A percentile compares a stretch with the other conserved stretches of the same genome.
Conservation (phyloP, 768 basidiomycete species). For the Fibroporia radiculosa region DNA sequence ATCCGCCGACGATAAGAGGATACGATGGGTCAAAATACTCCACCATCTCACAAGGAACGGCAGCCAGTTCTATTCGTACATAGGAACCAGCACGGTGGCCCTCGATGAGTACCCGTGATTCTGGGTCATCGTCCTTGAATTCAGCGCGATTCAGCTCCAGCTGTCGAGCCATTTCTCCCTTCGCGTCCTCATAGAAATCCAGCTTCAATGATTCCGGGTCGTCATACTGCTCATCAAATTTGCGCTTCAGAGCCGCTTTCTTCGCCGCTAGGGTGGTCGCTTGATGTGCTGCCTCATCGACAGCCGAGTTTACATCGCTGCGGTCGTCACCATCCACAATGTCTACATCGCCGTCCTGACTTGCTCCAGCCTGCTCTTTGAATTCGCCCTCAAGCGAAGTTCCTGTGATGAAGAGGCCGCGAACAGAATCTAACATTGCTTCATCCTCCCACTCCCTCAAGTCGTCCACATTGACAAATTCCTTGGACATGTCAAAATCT, state of each 20-base stretch:
- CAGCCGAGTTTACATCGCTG: neutral
- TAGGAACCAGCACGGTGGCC: conserved; percentile 88
- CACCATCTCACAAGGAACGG: conserved; percentile 87
- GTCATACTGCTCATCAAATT: conserved; percentile 96
- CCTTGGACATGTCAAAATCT: conserved; percentile 68
- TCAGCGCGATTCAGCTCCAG: conserved; percentile 77
- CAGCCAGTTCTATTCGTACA: conserved; percentile 80
- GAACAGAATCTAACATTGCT: conserved; percentile 77
- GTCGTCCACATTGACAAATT: conserved; percentile 36
- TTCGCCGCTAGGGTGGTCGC: conserved; percentile 65
- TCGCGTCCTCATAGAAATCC: conserved; percentile 89
- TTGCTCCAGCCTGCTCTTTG: conserved; percentile 10
- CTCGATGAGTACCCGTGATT: conserved; percentile 77
- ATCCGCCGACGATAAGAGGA: conserved; percentile 88
- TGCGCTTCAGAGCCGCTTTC: conserved; percentile 86
- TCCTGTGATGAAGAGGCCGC: conserved; percentile 88
- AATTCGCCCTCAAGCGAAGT: conserved; percentile 26
- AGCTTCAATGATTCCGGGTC: conserved; percentile 71
- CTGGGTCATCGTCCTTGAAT: conserved; percentile 71
- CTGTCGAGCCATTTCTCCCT: conserved; percentile 85
- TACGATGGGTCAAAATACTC: conserved; percentile 89
- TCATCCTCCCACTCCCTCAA: conserved; percentile 80
- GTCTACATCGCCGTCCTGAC: conserved; percentile 29
- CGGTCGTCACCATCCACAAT: conserved; percentile 27
- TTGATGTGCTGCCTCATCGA: conserved; percentile 10